Conservation (phyloP, 2,329 filamentous ascomycete genomes). For the Botryotinia calthae region DNA sequence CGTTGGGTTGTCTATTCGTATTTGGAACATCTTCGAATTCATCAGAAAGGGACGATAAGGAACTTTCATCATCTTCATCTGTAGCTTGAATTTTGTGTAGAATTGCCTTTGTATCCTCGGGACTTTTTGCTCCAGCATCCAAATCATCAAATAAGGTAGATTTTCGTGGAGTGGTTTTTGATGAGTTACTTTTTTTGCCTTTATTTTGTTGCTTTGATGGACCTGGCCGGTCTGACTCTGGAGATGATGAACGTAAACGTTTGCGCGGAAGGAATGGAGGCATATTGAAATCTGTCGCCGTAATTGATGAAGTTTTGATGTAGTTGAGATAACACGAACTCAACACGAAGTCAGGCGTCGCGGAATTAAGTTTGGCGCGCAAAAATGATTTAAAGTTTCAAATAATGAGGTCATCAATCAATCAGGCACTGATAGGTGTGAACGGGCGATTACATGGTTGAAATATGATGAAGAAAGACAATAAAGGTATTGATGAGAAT, state of each 20-base stretch:
- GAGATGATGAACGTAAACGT: constrained; percentile 53
- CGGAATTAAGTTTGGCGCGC: background rate
- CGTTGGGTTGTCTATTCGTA: constrained; percentile 44
- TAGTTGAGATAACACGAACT: background rate
- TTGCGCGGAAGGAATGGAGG: constrained; percentile 68
- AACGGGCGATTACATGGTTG: background rate
- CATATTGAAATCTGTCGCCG: constrained; percentile 47
- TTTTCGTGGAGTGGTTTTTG: constrained; percentile 46
- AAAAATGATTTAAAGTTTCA: background rate
- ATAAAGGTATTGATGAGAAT: background rate
- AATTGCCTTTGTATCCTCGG: constrained; percentile 44
- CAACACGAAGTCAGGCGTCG: constrained; percentile 11
- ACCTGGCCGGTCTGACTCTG: constrained; percentile 37
- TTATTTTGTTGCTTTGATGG: constrained; percentile 10
- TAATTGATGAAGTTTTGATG: background rate
- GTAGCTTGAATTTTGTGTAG: constrained; percentile 47
- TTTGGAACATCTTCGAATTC: constrained; percentile 54
- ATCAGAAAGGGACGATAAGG: constrained; percentile 42
- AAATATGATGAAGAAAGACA: background rate
- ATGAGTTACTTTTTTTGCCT: constrained; percentile 27
- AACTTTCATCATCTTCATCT: constrained; percentile 42
- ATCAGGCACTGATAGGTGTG: background rate
- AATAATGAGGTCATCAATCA: constrained; percentile 11
- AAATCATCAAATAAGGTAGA: constrained; percentile 60
- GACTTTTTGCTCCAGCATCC: constrained; percentile 47